Percentiles rank a stretch among this genome's conserved stretches.
phyloP scores from a whole-genome alignment of 2,329 filamentous ascomycete species.

The Paecilomyces sp. region DNA sequence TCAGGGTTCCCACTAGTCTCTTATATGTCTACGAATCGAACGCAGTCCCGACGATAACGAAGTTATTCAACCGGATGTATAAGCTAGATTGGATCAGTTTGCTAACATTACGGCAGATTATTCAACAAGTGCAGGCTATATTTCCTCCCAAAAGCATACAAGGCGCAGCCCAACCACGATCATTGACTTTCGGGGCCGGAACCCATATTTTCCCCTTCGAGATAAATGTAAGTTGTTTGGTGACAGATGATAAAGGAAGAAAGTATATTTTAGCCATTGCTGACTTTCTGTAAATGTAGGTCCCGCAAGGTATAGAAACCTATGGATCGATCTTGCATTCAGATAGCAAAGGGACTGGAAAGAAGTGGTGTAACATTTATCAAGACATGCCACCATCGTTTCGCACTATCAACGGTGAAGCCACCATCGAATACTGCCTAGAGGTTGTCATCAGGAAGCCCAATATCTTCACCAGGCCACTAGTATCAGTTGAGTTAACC shows the following conservation, averaged over 20 bases:
- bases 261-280: too few relatives aligned
- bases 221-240: background rate
- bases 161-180: background rate
- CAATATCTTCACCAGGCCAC: background rate
- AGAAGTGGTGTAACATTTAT: background rate
- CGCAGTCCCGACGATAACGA: background rate
- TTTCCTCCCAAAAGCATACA: background rate
- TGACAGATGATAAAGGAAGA: background rate
- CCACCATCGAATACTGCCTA: background rate
- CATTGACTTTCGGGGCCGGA: background rate
- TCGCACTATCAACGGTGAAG: background rate
- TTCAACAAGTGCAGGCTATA: background rate
- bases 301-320: background rate
- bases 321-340: background rate
- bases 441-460: background rate
- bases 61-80: too few relatives aligned
- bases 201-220: background rate
- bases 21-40: background rate
- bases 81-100: background rate
- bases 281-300: background rate
- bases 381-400: background rate
- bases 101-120: background rate
- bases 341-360: background rate
- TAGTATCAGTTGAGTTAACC: background rate
- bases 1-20: too few relatives aligned